Base-by-base conservation (phyloP, 2,329 filamentous ascomycete genomes). In the Monosporascus sp. region DNA sequence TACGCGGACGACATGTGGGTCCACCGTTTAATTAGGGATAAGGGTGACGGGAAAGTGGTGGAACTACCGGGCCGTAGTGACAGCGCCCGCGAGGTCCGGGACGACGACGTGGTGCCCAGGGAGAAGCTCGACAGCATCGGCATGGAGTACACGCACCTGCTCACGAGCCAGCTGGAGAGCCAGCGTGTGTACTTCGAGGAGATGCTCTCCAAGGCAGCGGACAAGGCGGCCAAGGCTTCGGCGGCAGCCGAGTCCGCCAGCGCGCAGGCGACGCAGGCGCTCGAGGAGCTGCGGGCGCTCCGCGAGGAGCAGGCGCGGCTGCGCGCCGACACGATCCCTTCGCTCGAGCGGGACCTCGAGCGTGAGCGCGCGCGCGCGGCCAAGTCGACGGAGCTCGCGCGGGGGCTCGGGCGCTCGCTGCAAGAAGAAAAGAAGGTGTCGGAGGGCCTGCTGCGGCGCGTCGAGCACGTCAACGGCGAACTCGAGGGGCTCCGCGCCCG, bases 1-100 rank as follows among this genome's bases (percentile, higher is more conserved):
- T 99, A 99, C 60, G 90, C 89, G 0, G 91, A 90, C 5, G 94
- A 99, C 66, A 89, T 88, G 65, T 99, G 96, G 79, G 94, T 97
- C 48, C 94, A 99, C 71, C 87, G 94, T 9, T 83, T 97, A 50
- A 96, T 99, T 52, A 88, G 96, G 60, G 90, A 91, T 66, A 96
- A 97, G 74, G 87, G 90, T 9, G 91, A 96, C 68, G 90, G 90
- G 24, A 96, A 96, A 70, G 80, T 96, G 3, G 88, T 97, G 18
- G 93, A 97, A 69, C 78, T 97, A n/a, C 90, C 91, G 0, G 80
- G 81, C 2, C 74, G 65, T 59, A 73, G 62, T 50, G 57, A 63
- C 18, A 61, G 63, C 5, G 61, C 65, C 25, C 51, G 58, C 3
- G 66, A 78, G 62, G 78, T 81, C 57, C 80, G 82, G 39, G 89